Base-by-base conservation (phyloP, 1,139 yeast genomes). In the Pichia sp. region DNA sequence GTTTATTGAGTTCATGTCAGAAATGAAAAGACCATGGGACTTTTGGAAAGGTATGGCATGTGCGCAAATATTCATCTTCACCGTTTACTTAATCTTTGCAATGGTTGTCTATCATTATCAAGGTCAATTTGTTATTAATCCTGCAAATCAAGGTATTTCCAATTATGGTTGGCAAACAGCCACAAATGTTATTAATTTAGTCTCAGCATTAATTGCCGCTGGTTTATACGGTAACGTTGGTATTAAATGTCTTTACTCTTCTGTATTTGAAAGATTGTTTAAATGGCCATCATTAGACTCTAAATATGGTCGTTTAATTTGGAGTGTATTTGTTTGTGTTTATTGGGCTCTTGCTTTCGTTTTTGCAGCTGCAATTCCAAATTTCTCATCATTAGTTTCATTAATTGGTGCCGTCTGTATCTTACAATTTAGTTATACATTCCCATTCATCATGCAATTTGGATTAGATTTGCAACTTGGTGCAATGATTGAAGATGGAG, bases 361-460 rank as follows among this genome's bases (percentile, higher is more conserved):
- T 25, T 55, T 75, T 54, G 80, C 78, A 34, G 71, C 78, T 46
- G 78, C 78, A 51, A 74, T 75, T 48, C 80, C 80, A 33, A 73
- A n/a, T 50, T 70, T 75, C 59, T 68, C 67, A 30, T 59, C 74
- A 5, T 62, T 75, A 55, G 70, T 74, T 28, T 60, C 73, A 31
- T 63, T 75, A 49, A 73, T 76, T 12, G 80, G 79, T 45, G 76
- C 80, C 7, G 68, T 69, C 50, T 70, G 75, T 54, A 69, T 69
- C 44, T 56, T 70, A 48, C 72, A 71, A 55, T 70, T 71, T 60
- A 64, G 73, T 30, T 70, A 70, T 57, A 48, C n/a, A n/a, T n/a
- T n/a, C n/a, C n/a, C n/a, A n/a, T n/a, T n/a, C n/a, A n/a, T n/a
- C n/a, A n/a, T n/a, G n/a, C n/a, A n/a, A n/a, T n/a, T n/a, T n/a